A percentile compares a stretch with the other conserved stretches of the same genome.
phyloP scores from a whole-genome alignment of 208 protist species.

The Acanthamoeba castellanii region DNA sequence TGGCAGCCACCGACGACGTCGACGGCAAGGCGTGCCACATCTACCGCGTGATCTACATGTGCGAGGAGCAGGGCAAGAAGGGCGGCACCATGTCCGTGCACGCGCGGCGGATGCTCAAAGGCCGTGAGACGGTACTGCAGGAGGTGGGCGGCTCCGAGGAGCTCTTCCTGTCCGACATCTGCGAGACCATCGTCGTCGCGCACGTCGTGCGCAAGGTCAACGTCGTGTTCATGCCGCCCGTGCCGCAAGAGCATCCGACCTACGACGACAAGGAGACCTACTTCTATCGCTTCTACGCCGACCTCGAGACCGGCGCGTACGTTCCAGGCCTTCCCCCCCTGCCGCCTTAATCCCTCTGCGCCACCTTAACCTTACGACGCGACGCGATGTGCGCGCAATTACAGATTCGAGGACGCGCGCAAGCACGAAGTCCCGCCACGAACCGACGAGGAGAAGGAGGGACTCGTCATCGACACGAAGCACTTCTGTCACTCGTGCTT shows the following conservation, averaged over 20 bases:
- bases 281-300: conserved; percentile 61
- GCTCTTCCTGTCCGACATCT: conserved; percentile 61
- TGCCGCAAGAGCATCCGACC: background rate
- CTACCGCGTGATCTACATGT: background rate
- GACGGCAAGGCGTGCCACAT: conserved; percentile 11
- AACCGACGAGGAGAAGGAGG: conserved; percentile 29
- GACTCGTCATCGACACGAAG: background rate
- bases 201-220: background rate
- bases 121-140: conserved; percentile 60
- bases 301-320: conserved; percentile 17
- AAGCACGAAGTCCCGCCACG: background rate
- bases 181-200: background rate
- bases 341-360: background rate
- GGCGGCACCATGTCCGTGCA: conserved; percentile 9
- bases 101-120: conserved; percentile 31
- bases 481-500: conserved; percentile 55
- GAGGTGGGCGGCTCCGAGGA: conserved; percentile 44
- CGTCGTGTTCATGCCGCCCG: conserved; percentile 55
- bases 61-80: background rate
- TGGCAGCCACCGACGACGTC: conserved; percentile 16
- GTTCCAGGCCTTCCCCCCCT: background rate
- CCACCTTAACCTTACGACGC: background rate
- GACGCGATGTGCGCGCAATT: too few species aligned
- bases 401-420: conserved; percentile 29
- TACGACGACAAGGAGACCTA: conserved; percentile 43